Evolutionary conservation across 495 filamentous ascomycete species (phyloP).

Genomic region (Beverwykella pulmonaria): DNA sequence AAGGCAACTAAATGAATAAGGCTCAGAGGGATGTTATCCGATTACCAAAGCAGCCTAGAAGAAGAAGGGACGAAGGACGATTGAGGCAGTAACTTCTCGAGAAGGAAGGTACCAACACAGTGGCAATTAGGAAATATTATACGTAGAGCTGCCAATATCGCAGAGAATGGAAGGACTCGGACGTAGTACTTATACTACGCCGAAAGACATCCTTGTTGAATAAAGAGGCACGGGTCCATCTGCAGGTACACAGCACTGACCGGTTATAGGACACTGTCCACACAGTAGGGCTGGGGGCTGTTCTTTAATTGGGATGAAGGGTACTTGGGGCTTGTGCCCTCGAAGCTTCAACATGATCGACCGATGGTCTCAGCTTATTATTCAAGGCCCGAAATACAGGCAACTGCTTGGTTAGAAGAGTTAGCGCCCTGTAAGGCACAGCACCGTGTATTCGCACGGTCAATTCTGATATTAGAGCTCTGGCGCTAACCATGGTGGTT

Average conservation of each 20-base stretch:
- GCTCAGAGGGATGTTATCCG: background rate
- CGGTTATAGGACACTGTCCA: background rate
- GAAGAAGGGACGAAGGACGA: background rate
- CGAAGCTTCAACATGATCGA: background rate
- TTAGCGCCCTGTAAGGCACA: conserved; percentile 23
- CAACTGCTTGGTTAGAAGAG: background rate
- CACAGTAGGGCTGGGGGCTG: conserved; percentile 4
- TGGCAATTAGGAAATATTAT: background rate
- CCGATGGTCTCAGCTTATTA: conserved; percentile 11
- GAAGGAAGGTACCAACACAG: background rate
- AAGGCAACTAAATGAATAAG: background rate
- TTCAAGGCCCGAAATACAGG: background rate
- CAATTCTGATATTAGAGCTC: conserved; percentile 2
- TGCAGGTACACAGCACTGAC: background rate
- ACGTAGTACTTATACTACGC: background rate
- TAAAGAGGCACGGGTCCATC: background rate
- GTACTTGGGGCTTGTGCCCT: conserved; percentile 1
- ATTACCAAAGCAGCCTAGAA: background rate
- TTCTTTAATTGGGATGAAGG: conserved; percentile 7
- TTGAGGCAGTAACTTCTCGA: background rate
- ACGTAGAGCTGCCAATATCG: no score
- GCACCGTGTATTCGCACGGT: conserved; percentile 21
- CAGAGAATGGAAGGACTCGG: no score
- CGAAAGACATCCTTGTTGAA: background rate
- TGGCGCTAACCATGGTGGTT: background rate